These are phyloP conservation scores for Oenanthe sinensis DNA, from an alignment of 129 eudicot species.

Conservation along the genomic window DNA sequence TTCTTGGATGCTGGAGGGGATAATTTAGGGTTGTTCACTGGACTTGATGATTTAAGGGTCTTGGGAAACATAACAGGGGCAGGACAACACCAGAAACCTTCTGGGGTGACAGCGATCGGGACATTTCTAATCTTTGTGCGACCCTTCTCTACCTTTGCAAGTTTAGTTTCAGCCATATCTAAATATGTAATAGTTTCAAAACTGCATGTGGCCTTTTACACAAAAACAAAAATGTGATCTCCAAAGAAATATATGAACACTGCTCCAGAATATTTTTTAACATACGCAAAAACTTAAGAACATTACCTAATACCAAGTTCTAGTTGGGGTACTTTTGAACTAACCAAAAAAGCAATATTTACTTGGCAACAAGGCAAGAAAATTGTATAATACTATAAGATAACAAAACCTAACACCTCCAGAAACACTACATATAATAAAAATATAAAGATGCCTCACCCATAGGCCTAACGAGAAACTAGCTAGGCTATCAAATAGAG, in stretches of 20 bases:
- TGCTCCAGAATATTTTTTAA: not conserved
- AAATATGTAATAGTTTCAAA: slow-evolving; percentile 16
- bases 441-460: not conserved
- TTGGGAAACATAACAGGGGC: slow-evolving; percentile 90
- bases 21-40: slow-evolving; percentile 55
- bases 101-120: slow-evolving; percentile 96
- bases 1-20: slow-evolving; percentile 28
- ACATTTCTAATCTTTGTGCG: slow-evolving; percentile 81
- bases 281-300: not conserved
- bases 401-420: not conserved
- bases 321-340: not conserved
- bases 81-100: slow-evolving; percentile 99
- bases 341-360: slow-evolving; percentile 1
- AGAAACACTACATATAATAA: not conserved
- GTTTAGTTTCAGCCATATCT: slow-evolving; percentile 70
- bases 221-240: not conserved
- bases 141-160: slow-evolving; percentile 51
- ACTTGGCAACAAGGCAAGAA: slow-evolving; percentile 11
- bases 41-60: slow-evolving; percentile 48
- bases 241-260: not conserved
- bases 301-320: not conserved
- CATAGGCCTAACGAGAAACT: not conserved
- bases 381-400: not conserved
- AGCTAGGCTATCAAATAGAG: not conserved
- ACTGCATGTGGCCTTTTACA: slow-evolving; percentile 9